Percentiles rank a stretch among this genome's conserved stretches.
Conservation (phyloP, 116 monocot genomes). For the Trichopus zeylanicus region DNA sequence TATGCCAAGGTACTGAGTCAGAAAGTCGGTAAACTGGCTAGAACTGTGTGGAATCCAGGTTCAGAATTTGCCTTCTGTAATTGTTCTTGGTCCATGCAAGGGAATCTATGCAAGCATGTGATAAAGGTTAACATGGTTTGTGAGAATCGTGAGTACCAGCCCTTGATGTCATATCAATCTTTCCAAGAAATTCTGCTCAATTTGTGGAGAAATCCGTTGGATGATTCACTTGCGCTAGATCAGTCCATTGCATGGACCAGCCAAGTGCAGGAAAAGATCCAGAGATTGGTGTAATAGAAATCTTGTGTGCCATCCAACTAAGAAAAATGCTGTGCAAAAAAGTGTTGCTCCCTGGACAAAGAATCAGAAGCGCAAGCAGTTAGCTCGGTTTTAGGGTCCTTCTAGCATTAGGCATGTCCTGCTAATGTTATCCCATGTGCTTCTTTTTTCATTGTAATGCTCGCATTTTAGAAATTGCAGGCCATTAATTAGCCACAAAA, state of each 20-base stretch:
- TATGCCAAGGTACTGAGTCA: constrained; percentile 66
- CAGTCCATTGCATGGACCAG: constrained; percentile 62
- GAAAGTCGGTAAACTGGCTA: constrained; percentile 25
- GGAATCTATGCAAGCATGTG: constrained; percentile 89
- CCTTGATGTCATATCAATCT: constrained; percentile 47
- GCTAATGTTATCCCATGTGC: neutral
- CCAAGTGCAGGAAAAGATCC: constrained; percentile 52
- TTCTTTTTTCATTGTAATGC: neutral
- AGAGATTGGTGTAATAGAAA: constrained; percentile 41
- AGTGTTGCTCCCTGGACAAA: constrained; percentile 21
- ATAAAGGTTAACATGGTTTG: constrained; percentile 75
- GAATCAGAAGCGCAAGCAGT: constrained; percentile 47
- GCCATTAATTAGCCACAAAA: neutral
- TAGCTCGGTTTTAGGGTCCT: constrained; percentile 24
- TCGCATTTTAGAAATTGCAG: too few relatives aligned
- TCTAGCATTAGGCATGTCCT: too few relatives aligned
- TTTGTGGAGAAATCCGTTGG: constrained; percentile 58
- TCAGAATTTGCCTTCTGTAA: constrained; percentile 84
- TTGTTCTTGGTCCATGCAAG: constrained; percentile 86
- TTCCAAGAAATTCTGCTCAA: constrained; percentile 48
- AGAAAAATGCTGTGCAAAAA: constrained; percentile 13
- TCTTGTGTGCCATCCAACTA: constrained; percentile 17
- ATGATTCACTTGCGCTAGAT: constrained; percentile 79
- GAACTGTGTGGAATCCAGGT: constrained; percentile 74
- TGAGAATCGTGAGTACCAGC: constrained; percentile 20